phyloP scores from a whole-genome alignment of 1,139 yeast species.

The Yamadazyma conglobata region DNA sequence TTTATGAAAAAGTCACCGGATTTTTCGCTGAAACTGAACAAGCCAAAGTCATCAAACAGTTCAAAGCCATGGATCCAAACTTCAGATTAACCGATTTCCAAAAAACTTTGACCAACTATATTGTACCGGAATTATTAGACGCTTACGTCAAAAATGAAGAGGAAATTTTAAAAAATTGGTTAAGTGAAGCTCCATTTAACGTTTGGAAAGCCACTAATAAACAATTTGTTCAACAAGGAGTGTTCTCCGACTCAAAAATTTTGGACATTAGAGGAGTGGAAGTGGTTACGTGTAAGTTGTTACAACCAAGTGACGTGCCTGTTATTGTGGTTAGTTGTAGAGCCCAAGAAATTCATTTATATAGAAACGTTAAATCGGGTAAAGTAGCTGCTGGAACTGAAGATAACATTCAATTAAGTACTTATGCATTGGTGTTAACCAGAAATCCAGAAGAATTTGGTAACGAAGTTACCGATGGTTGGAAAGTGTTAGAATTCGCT shows the following conservation, averaged over 20 bases:
- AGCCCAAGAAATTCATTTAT: slow-evolving; percentile 92
- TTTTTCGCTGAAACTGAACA: slow-evolving; percentile 95
- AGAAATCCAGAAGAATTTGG: slow-evolving; percentile 90
- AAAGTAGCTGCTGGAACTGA: slow-evolving; percentile 96
- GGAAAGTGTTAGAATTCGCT: slow-evolving; percentile 94
- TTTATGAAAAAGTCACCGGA: slow-evolving; percentile 77
- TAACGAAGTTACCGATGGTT: slow-evolving; percentile 89
- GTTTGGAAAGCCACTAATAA: slow-evolving; percentile 94
- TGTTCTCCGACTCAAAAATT: slow-evolving; percentile 87
- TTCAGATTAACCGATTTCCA: slow-evolving; percentile 80
- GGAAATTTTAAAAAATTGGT: slow-evolving; percentile 79
- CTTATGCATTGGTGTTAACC: slow-evolving; percentile 95
- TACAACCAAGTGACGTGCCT: slow-evolving; percentile 91
- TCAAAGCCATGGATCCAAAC: slow-evolving; percentile 85
- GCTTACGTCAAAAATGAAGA: slow-evolving; percentile 94
- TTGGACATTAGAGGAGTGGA: slow-evolving; percentile 96
- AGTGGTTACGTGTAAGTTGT: slow-evolving; percentile 79
- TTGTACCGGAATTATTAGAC: slow-evolving; percentile 92
- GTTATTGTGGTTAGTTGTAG: slow-evolving; percentile 93
- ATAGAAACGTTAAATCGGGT: slow-evolving; percentile 85
- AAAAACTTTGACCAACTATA: slow-evolving; percentile 83
- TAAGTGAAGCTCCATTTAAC: slow-evolving; percentile 94
- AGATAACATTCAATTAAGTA: slow-evolving; percentile 86
- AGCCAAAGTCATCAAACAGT: slow-evolving; percentile 83
- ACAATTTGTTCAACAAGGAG: slow-evolving; percentile 86